phyloP scores from a whole-genome alignment of 352 stramenopile species.

The Pythium apleroticum region DNA sequence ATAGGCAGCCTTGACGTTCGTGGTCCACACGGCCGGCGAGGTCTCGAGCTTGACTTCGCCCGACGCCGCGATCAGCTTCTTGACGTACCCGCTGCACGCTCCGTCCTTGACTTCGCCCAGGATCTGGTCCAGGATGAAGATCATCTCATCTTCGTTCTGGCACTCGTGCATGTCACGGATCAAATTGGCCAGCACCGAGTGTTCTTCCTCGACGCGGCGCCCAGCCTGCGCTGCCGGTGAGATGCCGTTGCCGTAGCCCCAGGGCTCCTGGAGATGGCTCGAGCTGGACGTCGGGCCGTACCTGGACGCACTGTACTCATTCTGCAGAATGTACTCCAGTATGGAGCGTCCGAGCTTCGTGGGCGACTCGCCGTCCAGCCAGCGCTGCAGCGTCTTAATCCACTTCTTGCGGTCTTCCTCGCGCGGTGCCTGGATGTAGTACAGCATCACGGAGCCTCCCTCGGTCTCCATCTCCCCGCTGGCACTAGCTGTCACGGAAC shows the following conservation, averaged over 20 bases:
- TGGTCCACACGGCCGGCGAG: slow-evolving; percentile 59
- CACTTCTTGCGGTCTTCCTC: slow-evolving; percentile 71
- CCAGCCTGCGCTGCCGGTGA: slow-evolving; percentile 57
- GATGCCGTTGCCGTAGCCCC: slow-evolving; percentile 14
- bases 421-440: slow-evolving; percentile 65
- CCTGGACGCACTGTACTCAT: slow-evolving; percentile 65
- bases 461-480: slow-evolving; percentile 28
- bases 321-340: slow-evolving; percentile 74
- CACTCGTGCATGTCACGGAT: slow-evolving; percentile 79
- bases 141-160: slow-evolving; percentile 72
- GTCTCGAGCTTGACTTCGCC: slow-evolving; percentile 75
- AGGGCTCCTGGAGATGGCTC: slow-evolving; percentile 13
- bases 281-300: slow-evolving; percentile 58
- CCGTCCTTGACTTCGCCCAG: slow-evolving; percentile 75
- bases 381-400: slow-evolving; percentile 67
- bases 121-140: slow-evolving; percentile 84
- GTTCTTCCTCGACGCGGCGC: slow-evolving; percentile 64
- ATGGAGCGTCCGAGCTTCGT: slow-evolving; percentile 57
- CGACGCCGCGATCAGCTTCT: slow-evolving; percentile 70
- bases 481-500: not conserved
- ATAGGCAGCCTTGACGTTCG: slow-evolving; percentile 72
- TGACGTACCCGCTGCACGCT: slow-evolving; percentile 57
- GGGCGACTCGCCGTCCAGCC: slow-evolving; percentile 63
- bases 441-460: slow-evolving; percentile 45
- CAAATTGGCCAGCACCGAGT: slow-evolving; percentile 69